These are phyloP conservation scores for Lactifluus subvellereus DNA, from an alignment of 768 basidiomycete species.

Conservation along the genomic window DNA sequence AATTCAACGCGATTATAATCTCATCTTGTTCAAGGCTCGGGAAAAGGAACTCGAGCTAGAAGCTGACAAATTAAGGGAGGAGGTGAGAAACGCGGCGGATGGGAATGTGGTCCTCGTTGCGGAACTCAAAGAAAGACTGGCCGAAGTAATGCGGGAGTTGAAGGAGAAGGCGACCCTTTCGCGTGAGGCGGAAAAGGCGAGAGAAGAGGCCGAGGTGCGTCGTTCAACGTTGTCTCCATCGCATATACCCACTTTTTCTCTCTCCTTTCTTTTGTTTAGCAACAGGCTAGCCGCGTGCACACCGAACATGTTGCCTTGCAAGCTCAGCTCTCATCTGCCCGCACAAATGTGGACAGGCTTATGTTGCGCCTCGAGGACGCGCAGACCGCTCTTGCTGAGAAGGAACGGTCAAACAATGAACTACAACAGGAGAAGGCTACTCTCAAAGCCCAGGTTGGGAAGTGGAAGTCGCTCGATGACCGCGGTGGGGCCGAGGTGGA, in stretches of 20 bases:
- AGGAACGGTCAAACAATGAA: slow-evolving; percentile 53
- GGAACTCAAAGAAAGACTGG: slow-evolving; percentile 45
- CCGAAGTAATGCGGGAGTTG: slow-evolving; percentile 33
- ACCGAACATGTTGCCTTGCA: slow-evolving; percentile 47
- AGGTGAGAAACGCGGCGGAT: slow-evolving; percentile 30
- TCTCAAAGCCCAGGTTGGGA: slow-evolving; percentile 56
- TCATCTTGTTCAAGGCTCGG: slow-evolving; percentile 59
- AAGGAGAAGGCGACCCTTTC: slow-evolving; percentile 39
- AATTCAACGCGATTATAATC: slow-evolving; percentile 58
- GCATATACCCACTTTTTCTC: neutral
- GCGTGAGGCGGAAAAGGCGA: slow-evolving; percentile 28
- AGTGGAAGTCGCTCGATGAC: slow-evolving; percentile 63
- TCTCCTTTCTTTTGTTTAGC: slow-evolving; percentile 28
- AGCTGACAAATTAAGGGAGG: slow-evolving; percentile 48
- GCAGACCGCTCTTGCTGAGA: slow-evolving; percentile 45
- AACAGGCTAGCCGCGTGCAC: slow-evolving; percentile 40
- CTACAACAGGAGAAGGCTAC: slow-evolving; percentile 50
- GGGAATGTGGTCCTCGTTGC: slow-evolving; percentile 29
- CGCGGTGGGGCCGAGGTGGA: slow-evolving; percentile 58
- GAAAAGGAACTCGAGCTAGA: slow-evolving; percentile 55
- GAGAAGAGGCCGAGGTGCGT: slow-evolving; percentile 30
- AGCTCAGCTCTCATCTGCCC: slow-evolving; percentile 40
- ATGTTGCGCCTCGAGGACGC: slow-evolving; percentile 54
- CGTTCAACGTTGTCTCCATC: slow-evolving; percentile 18
- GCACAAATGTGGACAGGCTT: slow-evolving; percentile 51